Evolutionary conservation across 2,329 filamentous ascomycete genomes (phyloP).

Genomic region (Erysiphe pulchra): DNA sequence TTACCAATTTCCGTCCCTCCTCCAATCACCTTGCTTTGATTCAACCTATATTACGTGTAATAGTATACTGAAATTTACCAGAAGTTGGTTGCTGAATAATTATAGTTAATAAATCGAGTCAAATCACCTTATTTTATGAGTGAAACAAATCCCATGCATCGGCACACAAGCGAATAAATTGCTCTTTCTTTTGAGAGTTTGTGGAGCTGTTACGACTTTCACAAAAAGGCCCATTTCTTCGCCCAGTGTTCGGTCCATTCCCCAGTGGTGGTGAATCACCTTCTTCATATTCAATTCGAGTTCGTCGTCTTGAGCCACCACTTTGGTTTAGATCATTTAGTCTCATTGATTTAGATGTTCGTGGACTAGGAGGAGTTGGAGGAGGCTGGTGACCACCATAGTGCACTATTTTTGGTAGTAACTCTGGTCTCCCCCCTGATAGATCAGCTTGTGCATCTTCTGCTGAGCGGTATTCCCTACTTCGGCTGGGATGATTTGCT

Average conservation of each 20-base stretch:
- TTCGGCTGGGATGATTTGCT: slow-evolving; percentile 27
- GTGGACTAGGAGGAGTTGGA: slow-evolving; percentile 47
- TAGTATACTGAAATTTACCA: too few species aligned
- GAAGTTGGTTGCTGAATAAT: too few species aligned
- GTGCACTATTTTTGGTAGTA: slow-evolving; percentile 81
- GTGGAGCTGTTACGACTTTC: slow-evolving; percentile 65
- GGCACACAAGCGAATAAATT: slow-evolving; percentile 68
- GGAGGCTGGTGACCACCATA: slow-evolving; percentile 73
- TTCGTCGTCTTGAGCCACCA: slow-evolving; percentile 39
- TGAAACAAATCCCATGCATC: slow-evolving; percentile 95
- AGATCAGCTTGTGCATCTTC: slow-evolving; percentile 85
- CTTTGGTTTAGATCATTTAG: slow-evolving; percentile 17
- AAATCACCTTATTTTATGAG: slow-evolving; percentile 30
- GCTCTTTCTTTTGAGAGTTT: slow-evolving; percentile 69
- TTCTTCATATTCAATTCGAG: slow-evolving; percentile 80
- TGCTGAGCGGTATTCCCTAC: slow-evolving; percentile 78
- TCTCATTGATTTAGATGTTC: slow-evolving; percentile 11
- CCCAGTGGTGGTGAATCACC: slow-evolving; percentile 68
- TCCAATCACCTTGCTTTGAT: too few species aligned
- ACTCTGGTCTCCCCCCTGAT: slow-evolving; percentile 72
- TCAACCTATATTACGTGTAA: too few species aligned
- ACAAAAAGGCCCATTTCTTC: slow-evolving; percentile 43
- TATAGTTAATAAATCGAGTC: background rate
- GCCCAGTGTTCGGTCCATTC: slow-evolving; percentile 35
- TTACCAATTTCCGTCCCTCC: too few species aligned